Percentiles rank a stretch among this genome's conserved stretches.
These are phyloP conservation scores for Eremothecium sinecaudum DNA, from an alignment of 1,139 yeast genomes.

Conservation along the genomic window DNA sequence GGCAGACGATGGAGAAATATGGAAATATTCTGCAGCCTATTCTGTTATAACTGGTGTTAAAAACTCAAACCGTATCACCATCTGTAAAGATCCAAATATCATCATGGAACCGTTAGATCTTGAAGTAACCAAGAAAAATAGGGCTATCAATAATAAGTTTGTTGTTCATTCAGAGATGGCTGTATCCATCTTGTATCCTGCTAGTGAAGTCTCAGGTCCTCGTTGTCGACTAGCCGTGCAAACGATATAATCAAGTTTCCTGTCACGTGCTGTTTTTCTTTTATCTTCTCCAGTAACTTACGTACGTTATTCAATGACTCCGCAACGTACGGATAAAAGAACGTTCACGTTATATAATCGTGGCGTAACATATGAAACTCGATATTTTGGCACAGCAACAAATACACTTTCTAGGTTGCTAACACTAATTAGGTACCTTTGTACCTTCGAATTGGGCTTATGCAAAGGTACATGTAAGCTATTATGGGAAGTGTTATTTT, in stretches of 20 bases:
- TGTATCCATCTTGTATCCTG: conserved; percentile 1
- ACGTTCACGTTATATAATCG: no score
- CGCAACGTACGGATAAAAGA: no score
- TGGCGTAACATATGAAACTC: no score
- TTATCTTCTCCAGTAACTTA: no score
- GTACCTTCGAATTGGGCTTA: no score
- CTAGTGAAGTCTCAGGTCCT: not conserved
- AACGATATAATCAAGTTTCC: not conserved
- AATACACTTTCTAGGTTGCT: no score
- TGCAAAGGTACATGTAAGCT: no score
- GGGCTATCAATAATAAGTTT: not conserved
- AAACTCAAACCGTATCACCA: conserved; percentile 1
- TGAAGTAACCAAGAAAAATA: conserved; percentile 2
- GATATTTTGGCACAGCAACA: no score
- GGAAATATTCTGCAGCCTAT: conserved; percentile 1
- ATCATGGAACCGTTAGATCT: conserved; percentile 1
- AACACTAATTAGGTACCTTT: no score
- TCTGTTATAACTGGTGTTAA: conserved; percentile 1
- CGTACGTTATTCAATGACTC: no score
- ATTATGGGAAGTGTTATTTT: no score
- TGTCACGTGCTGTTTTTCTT: conserved; percentile 1
- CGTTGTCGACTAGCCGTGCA: conserved; percentile 3
- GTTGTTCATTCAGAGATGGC: conserved; percentile 4
- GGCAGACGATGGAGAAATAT: conserved; percentile 3
- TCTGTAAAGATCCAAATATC: conserved; percentile 1